Base-by-base conservation (phyloP, 495 filamentous ascomycete genomes). In the Xylaria scruposa region DNA sequence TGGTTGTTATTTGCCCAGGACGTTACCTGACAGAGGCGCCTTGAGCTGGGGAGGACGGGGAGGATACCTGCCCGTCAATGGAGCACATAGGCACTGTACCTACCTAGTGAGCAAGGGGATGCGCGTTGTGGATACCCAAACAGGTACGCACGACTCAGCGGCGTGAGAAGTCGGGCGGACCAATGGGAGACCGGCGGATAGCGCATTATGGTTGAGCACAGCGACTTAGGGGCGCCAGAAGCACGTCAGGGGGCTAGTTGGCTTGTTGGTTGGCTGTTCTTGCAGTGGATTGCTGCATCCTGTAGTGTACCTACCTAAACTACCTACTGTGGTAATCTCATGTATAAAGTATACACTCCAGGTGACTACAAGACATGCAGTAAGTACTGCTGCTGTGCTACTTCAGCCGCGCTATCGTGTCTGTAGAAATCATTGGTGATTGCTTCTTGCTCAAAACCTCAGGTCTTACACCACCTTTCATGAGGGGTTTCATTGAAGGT, bases 111-210 rank as follows among this genome's bases (percentile, higher is more conserved):
- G 21, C 47, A 51, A 17, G 31, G 26, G 13, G 24, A 15, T 64
- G 24, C 40, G 40, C 42, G 13, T 49, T 64, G 61, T 64, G 61
- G 42, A 36, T 13, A 24, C n/a, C 24, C 4, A 29, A 29, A 13
- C 4, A 31, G n/a, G 13, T 46, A 63, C 61, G 61, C 61, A 64
- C 61, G 61, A 64, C 24, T 33, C 44, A 47, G 9, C 21, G 36
- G 59, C 17, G 36, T 24, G 12, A 63, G 38, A 44, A 31, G 31
- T 33, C 7, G 29, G 49, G 21, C 49, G n/a, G 49, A 15, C 65
- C 65, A 67, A 67, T 67, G 47, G 65, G 49, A 67, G 47, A 33
- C 65, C 4, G 15, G 36, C 49, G 65, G 46, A 42, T 38, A 3
- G 64, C 15, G 64, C 19, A 54, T 54, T 47, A 4, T 54, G 47